Percentiles rank a stretch among this genome's conserved stretches.
These are phyloP conservation scores for Margaritispora aquatica DNA, from an alignment of 495 filamentous ascomycete species.

Conservation along the genomic window DNA sequence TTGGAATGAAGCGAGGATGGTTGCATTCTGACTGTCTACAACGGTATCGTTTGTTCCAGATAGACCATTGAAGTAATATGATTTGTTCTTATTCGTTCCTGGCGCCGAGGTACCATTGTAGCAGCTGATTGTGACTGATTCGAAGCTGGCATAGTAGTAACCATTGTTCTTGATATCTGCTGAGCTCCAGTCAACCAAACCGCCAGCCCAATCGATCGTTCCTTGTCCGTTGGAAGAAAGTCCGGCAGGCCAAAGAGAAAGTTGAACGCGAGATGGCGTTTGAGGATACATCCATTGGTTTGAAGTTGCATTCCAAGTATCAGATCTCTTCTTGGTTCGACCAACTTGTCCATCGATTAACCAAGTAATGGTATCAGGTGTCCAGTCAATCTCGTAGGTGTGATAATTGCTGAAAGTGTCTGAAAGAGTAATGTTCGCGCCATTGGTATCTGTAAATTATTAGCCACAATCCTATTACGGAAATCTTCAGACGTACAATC, in stretches of 20 bases:
- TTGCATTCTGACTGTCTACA: constrained; percentile 64
- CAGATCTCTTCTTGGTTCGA: constrained; percentile 63
- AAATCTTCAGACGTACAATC: constrained; percentile 61
- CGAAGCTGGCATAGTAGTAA: constrained; percentile 84
- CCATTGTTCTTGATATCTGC: constrained; percentile 72
- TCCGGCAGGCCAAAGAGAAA: constrained; percentile 96
- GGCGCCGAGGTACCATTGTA: constrained; percentile 59
- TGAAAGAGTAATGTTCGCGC: constrained; percentile 56
- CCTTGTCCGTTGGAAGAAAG: constrained; percentile 69
- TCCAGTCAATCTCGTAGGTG: constrained; percentile 92
- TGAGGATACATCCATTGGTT: constrained; percentile 88
- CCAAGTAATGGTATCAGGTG: constrained; percentile 79
- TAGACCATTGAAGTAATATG: constrained; percentile 68
- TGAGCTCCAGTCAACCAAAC: constrained; percentile 79
- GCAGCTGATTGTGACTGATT: constrained; percentile 75
- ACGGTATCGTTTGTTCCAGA: constrained; percentile 69
- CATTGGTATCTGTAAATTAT: constrained; percentile 58
- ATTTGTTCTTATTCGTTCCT: constrained; percentile 53
- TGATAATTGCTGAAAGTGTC: constrained; percentile 79
- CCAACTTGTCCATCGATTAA: constrained; percentile 69
- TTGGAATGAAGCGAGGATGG: constrained; percentile 71
- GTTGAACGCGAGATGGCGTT: constrained; percentile 85
- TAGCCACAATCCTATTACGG: neutral
- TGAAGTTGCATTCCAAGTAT: constrained; percentile 78
- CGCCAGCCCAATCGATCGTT: constrained; percentile 89